Evolutionary conservation across 2,329 filamentous ascomycete genomes (phyloP), one percentile per base, ranked within the genome.

Genomic region (Colletotrichum aenigma): DNA sequence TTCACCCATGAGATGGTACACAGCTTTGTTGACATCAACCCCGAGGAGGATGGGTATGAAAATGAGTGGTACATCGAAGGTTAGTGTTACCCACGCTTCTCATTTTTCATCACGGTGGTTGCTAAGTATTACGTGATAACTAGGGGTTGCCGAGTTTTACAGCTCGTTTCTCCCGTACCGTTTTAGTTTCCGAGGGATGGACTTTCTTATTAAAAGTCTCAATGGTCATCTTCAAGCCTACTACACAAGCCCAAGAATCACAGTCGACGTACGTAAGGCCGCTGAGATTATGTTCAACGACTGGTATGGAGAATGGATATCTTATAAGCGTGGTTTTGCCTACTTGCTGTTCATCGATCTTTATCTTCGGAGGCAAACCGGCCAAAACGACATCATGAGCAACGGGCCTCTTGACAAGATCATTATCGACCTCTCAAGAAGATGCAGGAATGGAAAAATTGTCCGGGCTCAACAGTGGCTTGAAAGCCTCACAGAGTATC

Each of bases 1-100:
- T 71, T 77, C n/a, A 76, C 70, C 6, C 76, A 78, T 32, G 73
- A 76, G 61, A 78, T 78, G 76, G 66, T 78, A 4, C 76, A 77
- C 34, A 76, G 75, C 67, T 78, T 77, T 55, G 70, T 71, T 4
- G 12, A 4, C n/a, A 48, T 75, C 7, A 55, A 48, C 16, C 32
- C 56, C 15, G 76, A 77, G 28, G 76, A 76, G 7, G 68, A 74
- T 15, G 75, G 71, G 4, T 36, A 71, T 13, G 76, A 77, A 15
- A 78, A 77, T 30, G 67, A 60, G 9, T 78, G 77, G 77, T 77
- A 67, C 18, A 66, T 66, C n/a, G 68, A 77, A 75, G 76, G 77
- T 77, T 16, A 15, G 55, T 48, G 43, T 6, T 21, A 48, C n/a
- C n/a, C 43, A 21, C 13, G 13, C 6, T n/a, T 4, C 12, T 10